phyloP scores from a whole-genome alignment of 2,329 filamentous ascomycete species.

The Aspergillus chevalieri region DNA sequence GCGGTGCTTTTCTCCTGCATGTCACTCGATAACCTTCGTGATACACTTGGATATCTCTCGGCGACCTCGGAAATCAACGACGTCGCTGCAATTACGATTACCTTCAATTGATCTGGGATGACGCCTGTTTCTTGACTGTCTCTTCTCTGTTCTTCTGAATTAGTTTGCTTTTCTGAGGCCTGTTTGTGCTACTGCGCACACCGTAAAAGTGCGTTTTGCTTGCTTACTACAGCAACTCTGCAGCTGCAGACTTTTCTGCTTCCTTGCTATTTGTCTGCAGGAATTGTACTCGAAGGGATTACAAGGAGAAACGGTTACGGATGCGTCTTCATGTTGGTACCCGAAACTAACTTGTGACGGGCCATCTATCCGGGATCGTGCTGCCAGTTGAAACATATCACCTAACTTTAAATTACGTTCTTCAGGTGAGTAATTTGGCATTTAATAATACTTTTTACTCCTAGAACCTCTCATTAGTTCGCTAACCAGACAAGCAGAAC shows the following conservation, averaged over 20 bases:
- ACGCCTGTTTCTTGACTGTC: not conserved
- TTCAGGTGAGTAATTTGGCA: not conserved
- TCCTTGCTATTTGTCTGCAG: not conserved
- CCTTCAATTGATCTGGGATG: not conserved
- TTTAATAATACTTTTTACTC: not conserved
- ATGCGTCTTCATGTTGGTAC: not conserved
- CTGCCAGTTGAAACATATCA: not conserved
- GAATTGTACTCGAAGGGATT: not conserved
- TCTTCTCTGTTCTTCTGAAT: not conserved
- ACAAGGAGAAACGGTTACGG: not conserved
- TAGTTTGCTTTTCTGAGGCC: too few relatives aligned
- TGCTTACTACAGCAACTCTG: too few relatives aligned
- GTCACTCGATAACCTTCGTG: not conserved
- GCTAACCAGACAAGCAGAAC: conserved; percentile 7
- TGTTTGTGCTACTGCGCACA: too few relatives aligned
- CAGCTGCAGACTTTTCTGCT: too few relatives aligned
- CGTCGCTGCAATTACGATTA: too few relatives aligned
- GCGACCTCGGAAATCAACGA: not conserved
- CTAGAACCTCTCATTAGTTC: not conserved
- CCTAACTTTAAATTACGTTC: not conserved
- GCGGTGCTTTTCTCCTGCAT: not conserved
- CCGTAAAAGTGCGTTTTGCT: not conserved
- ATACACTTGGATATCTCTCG: not conserved
- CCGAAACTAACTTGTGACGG: not conserved
- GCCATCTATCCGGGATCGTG: not conserved